Base-by-base conservation (phyloP, 805 yeast species). In the Naumovozyma baii region DNA sequence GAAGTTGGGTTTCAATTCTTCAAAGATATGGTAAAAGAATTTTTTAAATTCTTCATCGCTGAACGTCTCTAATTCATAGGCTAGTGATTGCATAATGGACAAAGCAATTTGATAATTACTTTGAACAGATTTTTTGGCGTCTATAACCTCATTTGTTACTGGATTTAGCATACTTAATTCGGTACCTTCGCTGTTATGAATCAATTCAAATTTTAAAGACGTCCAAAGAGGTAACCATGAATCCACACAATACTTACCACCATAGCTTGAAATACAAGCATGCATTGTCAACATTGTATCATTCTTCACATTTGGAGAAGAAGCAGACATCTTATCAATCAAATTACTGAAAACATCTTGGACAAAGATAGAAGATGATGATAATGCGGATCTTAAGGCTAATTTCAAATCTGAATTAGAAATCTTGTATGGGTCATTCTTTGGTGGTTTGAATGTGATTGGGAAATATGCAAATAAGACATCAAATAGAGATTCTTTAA, bases 381-480 rank as follows among this genome's bases (percentile, higher is more conserved):
- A 67, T 33, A 86, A 68, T 3, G 88, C 80, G 1, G 52, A 49
- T 48, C 88, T 69, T 39, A 92, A 65, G 5, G 74, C 69, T 9
- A 51, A 33, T 54, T 84, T 85, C 48, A 94, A 67, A 39, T 86
- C 83, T 1, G 70, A 73, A 1, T 86, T 75, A 0, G 95, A 76
- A 47, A 86, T 83, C 45, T 79, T 76, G 57, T 87, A 86, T 51
- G 90, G 95, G 57, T 84, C 84, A 48, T 71, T 67, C 36, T 78
- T 74, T 3, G 97, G 95, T 1, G 97, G 95, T 42, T 78, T 79
- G 63, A 94, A 92, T 1, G 96, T 83, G 33, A 92, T 88, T 10
- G 99, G 99, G 65, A 90, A 92, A 63, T 92, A 92, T 61, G 98
- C 92, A 57, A 90, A 94, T 31, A 85, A 69, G 28, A 83, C 76